Base-by-base conservation (phyloP, 257 asterid genomes). In the Marsdenia floribunda region DNA sequence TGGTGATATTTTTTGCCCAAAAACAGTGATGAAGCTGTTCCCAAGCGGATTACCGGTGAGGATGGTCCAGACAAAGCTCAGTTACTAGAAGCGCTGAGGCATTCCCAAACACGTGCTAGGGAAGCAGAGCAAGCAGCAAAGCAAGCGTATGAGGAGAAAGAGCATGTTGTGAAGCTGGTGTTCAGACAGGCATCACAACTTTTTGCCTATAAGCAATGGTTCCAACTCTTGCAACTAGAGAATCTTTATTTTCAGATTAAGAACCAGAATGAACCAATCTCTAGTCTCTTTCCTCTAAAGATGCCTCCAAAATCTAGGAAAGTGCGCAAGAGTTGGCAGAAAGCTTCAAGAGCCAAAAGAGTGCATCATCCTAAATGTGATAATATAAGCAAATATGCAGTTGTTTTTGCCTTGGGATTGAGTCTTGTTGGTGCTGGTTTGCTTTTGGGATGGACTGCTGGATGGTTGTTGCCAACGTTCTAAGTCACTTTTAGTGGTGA, bases 71-170 rank as follows among this genome's bases (percentile, higher is more conserved):
- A 83, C 83, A 84, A 82, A 82, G 90, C 88, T 74, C 85, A 82
- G 78, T 82, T 93, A 50, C 80, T 91, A 73, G 90, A 91, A 80
- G 98, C 97, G 18, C 88, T 93, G 13, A 64, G 93, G 15, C 98
- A 88, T 78, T 93, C 97, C 33, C 98, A 93, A 86, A 90, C 97
- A 7, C 97, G 98, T 44, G 98, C 97, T 75, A 89, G 98, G 82
- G 96, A 91, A 83, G 97, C 98, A 2, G 98, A 91, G 87, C 81
- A 52, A 71, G 93, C 83, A 35, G 96, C 97, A 77, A 84, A 85
- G 75, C 82, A 76, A 84, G 94, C 93, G 49, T 79, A 77, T 60
- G 88, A 76, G 3, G 96, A 93, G 87, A 93, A 90, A 81, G 97
- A 93, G 77, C 88, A 85, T 6, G 79, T 88, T 11, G 84, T 85